Evolutionary conservation across 2,329 filamentous ascomycete genomes (phyloP), one percentile per base, ranked within the genome.

Genomic region (Plectosphaerella cucumerina): DNA sequence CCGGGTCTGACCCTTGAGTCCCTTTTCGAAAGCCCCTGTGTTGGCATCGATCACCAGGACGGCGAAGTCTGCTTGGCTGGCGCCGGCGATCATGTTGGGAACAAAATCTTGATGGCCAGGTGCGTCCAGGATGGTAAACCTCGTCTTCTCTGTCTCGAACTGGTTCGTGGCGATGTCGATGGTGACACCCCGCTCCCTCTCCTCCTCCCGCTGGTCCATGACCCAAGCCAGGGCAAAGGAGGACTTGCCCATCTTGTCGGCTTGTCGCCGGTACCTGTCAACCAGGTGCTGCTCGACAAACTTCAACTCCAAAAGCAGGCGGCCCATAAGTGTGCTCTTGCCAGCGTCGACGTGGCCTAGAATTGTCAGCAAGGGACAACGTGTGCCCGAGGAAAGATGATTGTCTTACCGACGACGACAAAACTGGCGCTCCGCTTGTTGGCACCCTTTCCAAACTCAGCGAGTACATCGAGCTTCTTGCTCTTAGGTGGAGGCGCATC

Each of bases 181-280:
- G 1, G 94, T 99, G 8, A 99, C 90, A 43, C 94, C 94, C 52
- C 92, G 84, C 52, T 84, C 85, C 56, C 94, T 82, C 68, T 99
- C 94, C 64, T 99, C 94, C 0, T 85, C 84, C 18, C 90, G 86
- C 66, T 96, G 89, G 65, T 99, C 94, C 69, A 99, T 81, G 3
- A 99, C 90, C 94, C 94, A 99, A 1, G 95, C 94, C 20, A 99
- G 79, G 12, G 93, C 93, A 69, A 99, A 99, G 0, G 94, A 97
- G 2, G 89, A 86, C 67, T 99, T 99, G 5, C 94, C 94, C 37
- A 96, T 88, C 53, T 85, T 90, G 60, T 96, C 87, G 1, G 94
- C 93, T 70, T 97, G 92, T 66, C 87, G 88, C 18, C 86, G 82
- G 60, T 95, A 92, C 65, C 88, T 93, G 51, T 96, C 90, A 53